Evolutionary conservation across 2,329 filamentous ascomycete species (phyloP), one percentile per base, ranked within the genome.

Genomic region (Ceratocystis cubensis): DNA sequence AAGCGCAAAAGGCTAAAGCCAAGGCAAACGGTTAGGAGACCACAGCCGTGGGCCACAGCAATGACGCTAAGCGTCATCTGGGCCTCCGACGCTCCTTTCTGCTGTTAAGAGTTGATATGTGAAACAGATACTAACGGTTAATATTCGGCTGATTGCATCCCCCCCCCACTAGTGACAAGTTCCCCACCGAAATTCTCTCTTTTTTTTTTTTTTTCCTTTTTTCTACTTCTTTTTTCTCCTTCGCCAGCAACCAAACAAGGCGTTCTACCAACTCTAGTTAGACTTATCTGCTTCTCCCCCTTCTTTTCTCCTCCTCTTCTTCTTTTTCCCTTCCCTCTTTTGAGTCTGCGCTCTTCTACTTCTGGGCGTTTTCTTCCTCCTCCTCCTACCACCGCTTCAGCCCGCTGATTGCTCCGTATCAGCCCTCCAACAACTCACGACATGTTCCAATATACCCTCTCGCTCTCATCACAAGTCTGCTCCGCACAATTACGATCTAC

Each of bases 361-460:
- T 59, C 46, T 59, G 13, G 22, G 33, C 15, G 25, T 64, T 45
- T 30, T 57, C 41, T 57, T 20, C 57, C 17, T 20, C 25, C 30
- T 25, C 28, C 25, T 37, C 17, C n/a, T 28, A 17, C 25, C 15
- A 17, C 17, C 22, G 10, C 28, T 17, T 63, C 61, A 5, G 7
- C 13, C 61, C 28, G 64, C 64, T 61, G 64, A 30, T 65, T 59
- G 65, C 59, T 50, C 59, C 30, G 20, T 25, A 65, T 22, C 17
- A 50, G 20, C 20, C 25, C 57, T 28, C 30, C 45, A 10, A 65
- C 48, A 25, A 53, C 53, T 45, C 66, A 41, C 66, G 66, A 65
- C 61, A 67, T 67, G 66, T 67, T 56, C 66, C 50, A 67, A 67
- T 61, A 37, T 37, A 50, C 28, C 57, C 65, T 56, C 66, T 46